Base-by-base conservation (phyloP, 768 basidiomycete genomes). In the Hirschioporus abietinus region DNA sequence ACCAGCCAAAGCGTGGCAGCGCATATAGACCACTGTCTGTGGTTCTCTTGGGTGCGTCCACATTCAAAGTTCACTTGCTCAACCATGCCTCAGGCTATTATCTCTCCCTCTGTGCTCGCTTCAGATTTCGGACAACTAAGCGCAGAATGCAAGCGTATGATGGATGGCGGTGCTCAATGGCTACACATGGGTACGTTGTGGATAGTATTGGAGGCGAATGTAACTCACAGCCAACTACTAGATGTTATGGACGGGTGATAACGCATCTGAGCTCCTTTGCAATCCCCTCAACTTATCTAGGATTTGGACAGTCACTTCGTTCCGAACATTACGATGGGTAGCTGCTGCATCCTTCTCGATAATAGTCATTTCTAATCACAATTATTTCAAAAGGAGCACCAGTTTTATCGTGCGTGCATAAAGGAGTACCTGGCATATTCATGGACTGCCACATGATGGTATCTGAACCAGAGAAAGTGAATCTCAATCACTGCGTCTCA, bases 381-480 rank as follows among this genome's bases (percentile, higher is more conserved):
- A 69, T 36, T 65, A 59, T 30, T 35, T 15, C 34, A 24, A 2
- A 75, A 95, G 93, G 96, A 66, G 89, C 93, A 35, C 96, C 96
- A 7, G 85, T 99, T 63, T 85, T 99, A 35, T 82, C 91, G 34
- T 92, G 89, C 70, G 89, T 99, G 24, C 82, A 85, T 64, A 95
- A 95, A 76, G 86, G 88, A 36, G 86, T 98, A 24, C 96, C 96
- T 1, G 93, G 87, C 64, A 97, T 98, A 71, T 99, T 95, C 81
- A 99, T 99, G 96, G 97, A 99, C 78, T 98, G 96, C 77, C 97
- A 99, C 78, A 99, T 99, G 97, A 99, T 99, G 97, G 97, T 99
- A 23, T 77, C 95, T 0, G 81, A 98, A 63, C 97, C 97, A 10
- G 93, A 91, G 74, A 89, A 90, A 83, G 96, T 93, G 70, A 42